Conservation (phyloP, 2,329 filamentous ascomycete species). For the Teratosphaeria viscida region DNA sequence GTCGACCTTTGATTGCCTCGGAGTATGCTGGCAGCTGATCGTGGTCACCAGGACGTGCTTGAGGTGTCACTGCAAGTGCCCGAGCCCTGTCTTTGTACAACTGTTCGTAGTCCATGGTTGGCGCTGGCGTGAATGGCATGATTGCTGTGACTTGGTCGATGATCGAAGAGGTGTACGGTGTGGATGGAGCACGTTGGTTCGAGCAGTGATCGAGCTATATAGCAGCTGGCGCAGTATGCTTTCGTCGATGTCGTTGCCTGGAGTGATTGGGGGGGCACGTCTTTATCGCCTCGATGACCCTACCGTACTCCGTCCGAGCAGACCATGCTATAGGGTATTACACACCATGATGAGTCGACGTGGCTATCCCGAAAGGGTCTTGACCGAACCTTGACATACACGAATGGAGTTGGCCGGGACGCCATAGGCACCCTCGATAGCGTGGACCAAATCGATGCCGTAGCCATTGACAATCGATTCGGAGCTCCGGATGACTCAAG, state of each 20-base stretch:
- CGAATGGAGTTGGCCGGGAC: too few relatives aligned
- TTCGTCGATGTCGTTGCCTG: background rate
- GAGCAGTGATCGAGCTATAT: background rate
- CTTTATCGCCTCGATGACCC: background rate
- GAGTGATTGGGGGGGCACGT: background rate
- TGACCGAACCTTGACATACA: background rate
- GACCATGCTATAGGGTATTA: background rate
- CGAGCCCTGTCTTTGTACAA: conserved; percentile 1
- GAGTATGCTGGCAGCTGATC: conserved; percentile 8
- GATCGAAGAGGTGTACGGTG: background rate
- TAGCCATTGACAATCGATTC: background rate
- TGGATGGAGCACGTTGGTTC: background rate
- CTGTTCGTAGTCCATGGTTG: background rate
- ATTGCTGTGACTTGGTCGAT: background rate
- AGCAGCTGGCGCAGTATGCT: background rate
- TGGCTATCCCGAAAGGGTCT: background rate
- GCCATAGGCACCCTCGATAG: too few relatives aligned
- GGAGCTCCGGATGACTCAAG: background rate
- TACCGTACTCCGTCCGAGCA: background rate
- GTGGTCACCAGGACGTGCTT: background rate
- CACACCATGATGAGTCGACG: background rate
- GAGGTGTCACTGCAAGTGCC: background rate
- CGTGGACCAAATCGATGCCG: too few relatives aligned
- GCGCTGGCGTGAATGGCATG: background rate
- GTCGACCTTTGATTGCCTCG: background rate